Percentiles rank a stretch among this genome's conserved stretches.
These are phyloP conservation scores for Blastobotrys muscicola DNA, from an alignment of 805 yeast species.

Conservation along the genomic window DNA sequence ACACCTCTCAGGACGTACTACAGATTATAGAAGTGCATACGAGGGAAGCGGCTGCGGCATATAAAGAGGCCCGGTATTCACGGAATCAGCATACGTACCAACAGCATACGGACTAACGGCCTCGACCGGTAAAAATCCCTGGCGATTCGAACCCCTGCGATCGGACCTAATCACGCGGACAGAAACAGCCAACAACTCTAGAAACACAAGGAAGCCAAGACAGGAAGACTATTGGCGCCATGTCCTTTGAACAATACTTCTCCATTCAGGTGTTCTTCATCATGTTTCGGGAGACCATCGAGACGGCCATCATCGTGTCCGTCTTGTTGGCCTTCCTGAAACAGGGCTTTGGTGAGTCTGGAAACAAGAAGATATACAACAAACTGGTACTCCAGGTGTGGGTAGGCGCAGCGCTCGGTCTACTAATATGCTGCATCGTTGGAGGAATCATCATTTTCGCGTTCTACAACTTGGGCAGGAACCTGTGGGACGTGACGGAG, in stretches of 20 bases:
- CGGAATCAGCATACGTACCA: too few species aligned
- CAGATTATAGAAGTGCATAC: too few species aligned
- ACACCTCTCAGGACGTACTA: too few species aligned
- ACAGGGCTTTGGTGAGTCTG: constrained; percentile 45
- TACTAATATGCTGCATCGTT: constrained; percentile 55
- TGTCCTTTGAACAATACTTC: constrained; percentile 32
- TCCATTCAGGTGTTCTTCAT: constrained; percentile 76
- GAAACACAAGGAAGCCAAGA: too few species aligned
- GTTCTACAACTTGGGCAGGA: constrained; percentile 71
- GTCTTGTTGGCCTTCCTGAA: constrained; percentile 79
- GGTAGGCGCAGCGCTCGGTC: constrained; percentile 70
- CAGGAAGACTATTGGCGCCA: background rate
- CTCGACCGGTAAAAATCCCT: too few species aligned
- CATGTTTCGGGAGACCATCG: constrained; percentile 81
- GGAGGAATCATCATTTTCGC: constrained; percentile 63
- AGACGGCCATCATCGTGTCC: constrained; percentile 79
- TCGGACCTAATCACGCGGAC: too few species aligned
- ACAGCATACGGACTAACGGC: too few species aligned
- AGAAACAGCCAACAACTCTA: too few species aligned
- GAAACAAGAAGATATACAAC: constrained; percentile 26
- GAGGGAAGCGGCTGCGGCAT: too few species aligned
- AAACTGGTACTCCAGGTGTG: constrained; percentile 62
- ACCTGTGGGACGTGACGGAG: constrained; percentile 81
- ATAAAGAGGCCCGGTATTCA: too few species aligned
- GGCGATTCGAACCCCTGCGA: too few species aligned